Evolutionary conservation across 2,329 filamentous ascomycete species (phyloP).

Genomic region (Gaeumannomyces tritici): DNA sequence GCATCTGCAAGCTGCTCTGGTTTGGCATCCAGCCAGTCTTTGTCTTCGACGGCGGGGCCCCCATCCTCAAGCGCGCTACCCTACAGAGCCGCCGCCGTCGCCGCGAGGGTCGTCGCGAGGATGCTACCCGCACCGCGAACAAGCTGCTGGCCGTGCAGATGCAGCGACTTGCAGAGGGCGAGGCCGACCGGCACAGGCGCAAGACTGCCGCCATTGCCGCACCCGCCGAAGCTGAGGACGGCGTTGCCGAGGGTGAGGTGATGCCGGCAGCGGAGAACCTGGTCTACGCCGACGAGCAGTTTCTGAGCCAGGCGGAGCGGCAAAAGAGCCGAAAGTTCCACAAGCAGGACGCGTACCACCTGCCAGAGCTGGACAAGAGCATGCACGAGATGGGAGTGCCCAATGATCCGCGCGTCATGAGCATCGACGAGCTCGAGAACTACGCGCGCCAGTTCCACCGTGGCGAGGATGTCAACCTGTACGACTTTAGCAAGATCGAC

Average conservation of each 20-base stretch:
- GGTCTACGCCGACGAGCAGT: slow-evolving; percentile 84
- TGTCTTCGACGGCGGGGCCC: slow-evolving; percentile 94
- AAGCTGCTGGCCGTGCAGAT: slow-evolving; percentile 91
- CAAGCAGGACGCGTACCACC: slow-evolving; percentile 90
- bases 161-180: slow-evolving; percentile 81
- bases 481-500: slow-evolving; percentile 98
- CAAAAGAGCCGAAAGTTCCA: slow-evolving; percentile 67
- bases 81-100: slow-evolving; percentile 69
- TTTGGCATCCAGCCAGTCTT: slow-evolving; percentile 95
- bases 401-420: slow-evolving; percentile 95
- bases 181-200: slow-evolving; percentile 47
- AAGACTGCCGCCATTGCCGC: slow-evolving; percentile 25
- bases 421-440: slow-evolving; percentile 82
- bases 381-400: slow-evolving; percentile 80
- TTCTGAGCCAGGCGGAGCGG: slow-evolving; percentile 71
- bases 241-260: slow-evolving; percentile 48
- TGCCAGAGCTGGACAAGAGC: slow-evolving; percentile 71
- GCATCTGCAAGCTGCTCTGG: slow-evolving; percentile 95
- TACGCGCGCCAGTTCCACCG: slow-evolving; percentile 88
- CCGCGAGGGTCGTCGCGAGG: slow-evolving; percentile 81
- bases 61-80: slow-evolving; percentile 81
- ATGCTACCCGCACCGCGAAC: slow-evolving; percentile 84
- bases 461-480: slow-evolving; percentile 83
- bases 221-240: slow-evolving; percentile 36
- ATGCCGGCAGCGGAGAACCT: slow-evolving; percentile 59